Evolutionary conservation across 768 basidiomycete species (phyloP), one percentile per base, ranked within the genome.

Genomic region (Pisolithus microcarpus): DNA sequence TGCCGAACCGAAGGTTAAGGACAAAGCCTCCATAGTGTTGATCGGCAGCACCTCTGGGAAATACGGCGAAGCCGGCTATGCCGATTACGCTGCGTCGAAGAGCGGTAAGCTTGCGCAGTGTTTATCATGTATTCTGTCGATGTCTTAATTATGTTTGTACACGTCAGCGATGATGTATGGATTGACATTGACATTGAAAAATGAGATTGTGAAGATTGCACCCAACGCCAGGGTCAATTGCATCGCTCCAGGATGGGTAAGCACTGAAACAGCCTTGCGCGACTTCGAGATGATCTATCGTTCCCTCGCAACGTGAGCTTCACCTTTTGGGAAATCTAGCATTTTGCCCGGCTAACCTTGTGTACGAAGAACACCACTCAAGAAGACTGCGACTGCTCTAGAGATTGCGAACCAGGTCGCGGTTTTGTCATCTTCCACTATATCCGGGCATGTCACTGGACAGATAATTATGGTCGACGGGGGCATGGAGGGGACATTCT

Each of bases 151-250:
- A n/a, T n/a, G n/a, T n/a, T n/a, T n/a, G n/a, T n/a, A 21, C 43
- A 31, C 9, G 10, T 16, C 18, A 84, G 84, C 78, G 5, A 74
- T 85, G 71, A 86, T 86, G 85, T 82, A 85, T 54, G 87, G 85
- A 1, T 60, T 88, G 31, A 78, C 77, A 4, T 66, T 82, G 57
- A 72, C 80, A 5, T 72, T 88, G 56, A 88, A 89, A 68, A 89
- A 88, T 63, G 86, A 90, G 66, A 87, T 88, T 49, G 86, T 90
- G 42, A 79, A 79, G 65, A 77, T 87, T 52, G 85, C 85, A 0
- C 82, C 85, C 0, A 73, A 65, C 49, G 87, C 77, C 0, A 73
- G 86, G n/a, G 85, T 87, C 3, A 88, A 88, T 56, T 71, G 72
- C 40, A 72, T 89, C 16, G 82, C 76, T 0, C 86, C 87, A 4